Conservation (phyloP, 331 rosid species). For the Malus hybrid region DNA sequence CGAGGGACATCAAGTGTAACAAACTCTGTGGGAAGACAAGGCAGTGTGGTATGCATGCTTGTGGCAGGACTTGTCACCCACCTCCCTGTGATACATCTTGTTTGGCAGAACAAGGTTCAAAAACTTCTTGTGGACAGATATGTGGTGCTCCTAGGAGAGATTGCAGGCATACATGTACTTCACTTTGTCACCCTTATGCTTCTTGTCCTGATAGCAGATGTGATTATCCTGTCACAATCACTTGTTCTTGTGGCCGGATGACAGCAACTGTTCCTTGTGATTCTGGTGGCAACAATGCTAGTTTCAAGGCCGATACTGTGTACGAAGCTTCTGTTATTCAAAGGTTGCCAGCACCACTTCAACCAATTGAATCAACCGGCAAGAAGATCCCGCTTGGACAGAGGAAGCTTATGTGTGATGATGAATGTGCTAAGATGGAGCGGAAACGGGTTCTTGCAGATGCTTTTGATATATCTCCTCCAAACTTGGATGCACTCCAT, state of each 20-base stretch:
- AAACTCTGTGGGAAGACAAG: constrained; percentile 91
- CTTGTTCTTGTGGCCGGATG: constrained; percentile 76
- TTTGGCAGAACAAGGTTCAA: constrained; percentile 34
- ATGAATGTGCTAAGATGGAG: constrained; percentile 83
- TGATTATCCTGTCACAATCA: constrained; percentile 53
- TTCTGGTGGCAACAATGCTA: constrained; percentile 51
- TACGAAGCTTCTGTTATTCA: constrained; percentile 66
- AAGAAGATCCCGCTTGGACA: constrained; percentile 74
- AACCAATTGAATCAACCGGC: constrained; percentile 59
- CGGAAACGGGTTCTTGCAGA: constrained; percentile 86
- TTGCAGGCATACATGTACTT: constrained; percentile 77
- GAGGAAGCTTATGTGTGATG: constrained; percentile 79
- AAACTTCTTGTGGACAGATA: constrained; percentile 76
- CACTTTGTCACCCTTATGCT: constrained; percentile 75
- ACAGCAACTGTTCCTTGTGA: constrained; percentile 77
- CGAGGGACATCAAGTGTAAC: constrained; percentile 87
- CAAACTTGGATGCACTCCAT: constrained; percentile 84
- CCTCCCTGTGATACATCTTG: constrained; percentile 56
- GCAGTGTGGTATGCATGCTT: constrained; percentile 86
- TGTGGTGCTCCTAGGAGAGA: constrained; percentile 91
- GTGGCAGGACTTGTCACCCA: constrained; percentile 75
- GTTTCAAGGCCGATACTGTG: constrained; percentile 52
- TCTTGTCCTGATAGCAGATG: constrained; percentile 75
- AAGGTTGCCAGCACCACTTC: constrained; percentile 64
- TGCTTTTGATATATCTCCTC: constrained; percentile 68